These are phyloP conservation scores for Lentinus tigrinus DNA, from an alignment of 768 basidiomycete genomes.

Conservation along the genomic window DNA sequence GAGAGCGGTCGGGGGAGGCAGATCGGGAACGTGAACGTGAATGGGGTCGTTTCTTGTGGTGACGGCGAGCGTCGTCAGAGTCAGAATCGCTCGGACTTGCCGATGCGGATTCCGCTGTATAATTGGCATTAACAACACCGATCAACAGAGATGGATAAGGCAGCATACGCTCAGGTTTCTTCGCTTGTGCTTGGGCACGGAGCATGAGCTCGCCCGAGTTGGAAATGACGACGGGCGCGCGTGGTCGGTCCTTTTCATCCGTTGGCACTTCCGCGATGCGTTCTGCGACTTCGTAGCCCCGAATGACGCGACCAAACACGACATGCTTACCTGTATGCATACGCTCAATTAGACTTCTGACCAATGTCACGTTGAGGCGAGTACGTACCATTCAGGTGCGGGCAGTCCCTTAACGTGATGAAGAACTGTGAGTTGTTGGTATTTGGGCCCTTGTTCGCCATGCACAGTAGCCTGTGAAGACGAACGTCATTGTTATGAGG, in stretches of 20 bases:
- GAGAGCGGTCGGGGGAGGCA: background rate
- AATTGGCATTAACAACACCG: slow-evolving; percentile 1
- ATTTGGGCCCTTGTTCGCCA: slow-evolving; percentile 85
- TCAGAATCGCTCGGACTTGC: slow-evolving; percentile 11
- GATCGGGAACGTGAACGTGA: slow-evolving; percentile 11
- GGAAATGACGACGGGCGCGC: slow-evolving; percentile 60
- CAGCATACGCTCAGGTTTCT: slow-evolving; percentile 20
- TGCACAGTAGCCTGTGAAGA: slow-evolving; percentile 63
- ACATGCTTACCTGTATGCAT: slow-evolving; percentile 53
- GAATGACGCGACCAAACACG: slow-evolving; percentile 49
- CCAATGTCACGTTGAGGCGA: background rate
- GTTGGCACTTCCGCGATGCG: slow-evolving; percentile 63
- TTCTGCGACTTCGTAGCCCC: slow-evolving; percentile 58
- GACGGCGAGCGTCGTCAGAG: slow-evolving; percentile 15
- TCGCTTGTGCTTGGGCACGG: slow-evolving; percentile 37
- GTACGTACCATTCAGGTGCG: slow-evolving; percentile 67
- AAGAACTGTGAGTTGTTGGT: slow-evolving; percentile 91
- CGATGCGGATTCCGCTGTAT: slow-evolving; percentile 10
- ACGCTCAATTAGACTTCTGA: background rate
- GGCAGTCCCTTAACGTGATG: slow-evolving; percentile 72
- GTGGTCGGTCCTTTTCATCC: slow-evolving; percentile 75
- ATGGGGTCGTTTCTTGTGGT: slow-evolving; percentile 14
- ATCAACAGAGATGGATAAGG: background rate
- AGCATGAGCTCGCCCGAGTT: slow-evolving; percentile 88
- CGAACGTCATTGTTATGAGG: background rate